Percentiles rank a stretch among this genome's conserved stretches.
phyloP scores from a whole-genome alignment of 176 grass and related monocot species.

The Juncus effusus region DNA sequence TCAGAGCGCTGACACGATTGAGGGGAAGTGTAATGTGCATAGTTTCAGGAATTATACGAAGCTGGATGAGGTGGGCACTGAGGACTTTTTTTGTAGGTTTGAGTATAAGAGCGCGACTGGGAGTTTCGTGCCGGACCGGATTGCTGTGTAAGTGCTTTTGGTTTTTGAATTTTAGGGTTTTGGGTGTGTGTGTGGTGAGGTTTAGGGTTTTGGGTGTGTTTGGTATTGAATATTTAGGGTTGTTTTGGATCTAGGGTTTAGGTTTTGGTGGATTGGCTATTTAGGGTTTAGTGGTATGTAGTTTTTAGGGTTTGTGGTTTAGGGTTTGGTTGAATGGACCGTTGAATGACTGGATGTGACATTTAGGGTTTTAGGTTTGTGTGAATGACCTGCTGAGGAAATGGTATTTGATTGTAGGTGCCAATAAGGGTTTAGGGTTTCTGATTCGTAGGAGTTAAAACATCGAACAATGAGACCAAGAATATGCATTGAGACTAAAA shows the following conservation, averaged over 20 bases:
- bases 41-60: constrained; percentile 82
- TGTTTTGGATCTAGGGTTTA: too few relatives aligned
- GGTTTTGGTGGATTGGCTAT: too few relatives aligned
- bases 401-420: too few relatives aligned
- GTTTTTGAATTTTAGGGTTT: background rate
- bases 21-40: constrained; percentile 90
- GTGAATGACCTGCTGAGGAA: too few relatives aligned
- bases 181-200: background rate
- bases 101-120: constrained; percentile 82
- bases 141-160: constrained; percentile 70
- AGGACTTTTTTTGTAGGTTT: constrained; percentile 88
- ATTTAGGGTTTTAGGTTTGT: too few relatives aligned
- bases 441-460: too few relatives aligned
- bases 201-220: background rate
- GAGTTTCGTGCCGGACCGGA: constrained; percentile 76
- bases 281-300: background rate
- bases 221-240: too few relatives aligned
- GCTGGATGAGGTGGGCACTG: constrained; percentile 73
- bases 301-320: background rate
- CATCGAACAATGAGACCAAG: too few relatives aligned
- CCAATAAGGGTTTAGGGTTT: too few relatives aligned
- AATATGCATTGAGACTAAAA: too few relatives aligned
- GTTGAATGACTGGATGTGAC: too few relatives aligned
- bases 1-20: constrained; percentile 95
- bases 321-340: too few relatives aligned